Evolutionary conservation across 352 stramenopile species (phyloP), one percentile per base, ranked within the genome.

Genomic region (Phytophthora foliorum): DNA sequence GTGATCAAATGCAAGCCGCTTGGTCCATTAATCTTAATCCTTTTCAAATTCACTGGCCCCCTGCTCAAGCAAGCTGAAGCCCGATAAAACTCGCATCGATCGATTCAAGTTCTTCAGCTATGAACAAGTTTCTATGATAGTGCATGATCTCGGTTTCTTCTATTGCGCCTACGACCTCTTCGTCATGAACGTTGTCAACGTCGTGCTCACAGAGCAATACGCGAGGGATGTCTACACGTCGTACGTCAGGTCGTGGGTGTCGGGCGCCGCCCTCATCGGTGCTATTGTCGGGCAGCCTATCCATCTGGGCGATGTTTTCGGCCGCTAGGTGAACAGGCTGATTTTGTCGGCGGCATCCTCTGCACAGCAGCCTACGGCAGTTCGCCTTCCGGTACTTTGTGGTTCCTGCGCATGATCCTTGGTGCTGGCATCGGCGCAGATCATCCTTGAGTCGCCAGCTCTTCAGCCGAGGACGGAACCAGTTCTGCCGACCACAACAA

Each of bases 141-240:
- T 89, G 24, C 73, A 75, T 10, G 77, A 78, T 31, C 74, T 88
- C 63, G 80, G 78, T 22, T 87, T 87, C 63, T 84, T 76, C 59
- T 82, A 87, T 50, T 73, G 84, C 39, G 76, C 76, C 27, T 89
- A 89, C 55, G 78, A 89, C 44, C 74, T 89, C 13, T 89, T 89
- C 66, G 71, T 89, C 46, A 87, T 89, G 81, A 89, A 89, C 66
- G 50, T 89, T 29, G 45, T 86, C 73, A 89, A 89, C 68, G 76
- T 89, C 54, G 72, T 87, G 44, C 76, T 89, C 65, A 80, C 69
- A 27, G 81, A 89, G 72, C 69, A 86, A 49, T 89, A 86, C 67
- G 66, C 58, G 63, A 78, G 72, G 63, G n/a, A 77, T 16, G 68
- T 81, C 17, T 89, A 89, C 74, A 82, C 80, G 54, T 76, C 80